A percentile compares a stretch with the other conserved stretches of the same genome.
Evolutionary conservation across 768 basidiomycete species (phyloP).

Genomic region (Candolleomyces efflorescens): DNA sequence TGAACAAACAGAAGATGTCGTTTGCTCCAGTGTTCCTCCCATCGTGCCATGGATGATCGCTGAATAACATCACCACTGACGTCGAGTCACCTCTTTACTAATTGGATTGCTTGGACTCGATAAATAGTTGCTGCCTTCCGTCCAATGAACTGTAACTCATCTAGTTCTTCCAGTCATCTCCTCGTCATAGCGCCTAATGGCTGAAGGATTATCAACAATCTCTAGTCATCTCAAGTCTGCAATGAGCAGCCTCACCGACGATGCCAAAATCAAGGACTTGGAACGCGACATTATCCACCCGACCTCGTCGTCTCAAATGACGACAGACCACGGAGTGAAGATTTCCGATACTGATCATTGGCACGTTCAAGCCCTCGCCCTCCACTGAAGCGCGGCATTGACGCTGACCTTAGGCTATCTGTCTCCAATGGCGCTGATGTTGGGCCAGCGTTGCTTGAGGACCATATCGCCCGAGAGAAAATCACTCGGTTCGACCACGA

Average conservation of each 20-base stretch:
- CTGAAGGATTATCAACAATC: not conserved
- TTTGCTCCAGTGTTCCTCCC: too few relatives aligned
- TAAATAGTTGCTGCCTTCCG: too few relatives aligned
- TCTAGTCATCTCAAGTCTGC: slow-evolving; percentile 20
- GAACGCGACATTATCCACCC: slow-evolving; percentile 28
- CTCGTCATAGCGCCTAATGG: slow-evolving; percentile 13
- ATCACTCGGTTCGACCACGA: slow-evolving; percentile 83
- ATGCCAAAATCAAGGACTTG: slow-evolving; percentile 32
- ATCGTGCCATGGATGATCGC: too few relatives aligned
- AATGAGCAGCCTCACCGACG: slow-evolving; percentile 20
- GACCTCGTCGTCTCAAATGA: slow-evolving; percentile 30
- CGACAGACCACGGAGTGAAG: slow-evolving; percentile 60
- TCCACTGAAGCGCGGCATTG: not conserved
- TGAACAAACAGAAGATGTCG: too few relatives aligned
- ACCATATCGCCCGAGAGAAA: slow-evolving; percentile 71
- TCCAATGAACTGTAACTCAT: too few relatives aligned
- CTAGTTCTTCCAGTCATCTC: not conserved
- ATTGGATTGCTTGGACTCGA: not conserved
- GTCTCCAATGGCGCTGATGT: slow-evolving; percentile 39
- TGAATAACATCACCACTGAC: not conserved
- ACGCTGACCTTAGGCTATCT: slow-evolving; percentile 43
- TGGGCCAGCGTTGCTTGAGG: slow-evolving; percentile 77
- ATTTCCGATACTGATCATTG: slow-evolving; percentile 64
- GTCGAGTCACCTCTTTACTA: not conserved
- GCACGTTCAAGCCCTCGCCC: slow-evolving; percentile 26